Evolutionary conservation across 768 basidiomycete genomes (phyloP).

Genomic region (Rhizopogon rudus): DNA sequence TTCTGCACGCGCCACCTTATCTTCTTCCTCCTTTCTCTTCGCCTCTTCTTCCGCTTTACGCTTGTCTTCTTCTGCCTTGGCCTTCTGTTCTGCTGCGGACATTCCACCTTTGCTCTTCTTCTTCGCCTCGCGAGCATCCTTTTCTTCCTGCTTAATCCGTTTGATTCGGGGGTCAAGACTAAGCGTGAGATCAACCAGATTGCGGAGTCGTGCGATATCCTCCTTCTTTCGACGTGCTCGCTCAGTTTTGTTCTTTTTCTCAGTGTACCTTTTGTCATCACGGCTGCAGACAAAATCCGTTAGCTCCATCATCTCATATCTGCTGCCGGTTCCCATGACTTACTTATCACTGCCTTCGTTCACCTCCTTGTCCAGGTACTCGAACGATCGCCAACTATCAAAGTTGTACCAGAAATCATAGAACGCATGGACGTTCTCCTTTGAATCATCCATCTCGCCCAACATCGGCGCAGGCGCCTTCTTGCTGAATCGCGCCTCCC

Average conservation of each 20-base stretch:
- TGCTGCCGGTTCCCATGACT: constrained; percentile 19
- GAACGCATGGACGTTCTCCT: constrained; percentile 84
- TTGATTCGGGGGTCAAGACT: constrained; percentile 92
- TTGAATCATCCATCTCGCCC: constrained; percentile 64
- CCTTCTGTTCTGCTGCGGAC: constrained; percentile 43
- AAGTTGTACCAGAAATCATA: constrained; percentile 99
- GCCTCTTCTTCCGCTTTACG: constrained; percentile 66
- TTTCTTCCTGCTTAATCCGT: constrained; percentile 94
- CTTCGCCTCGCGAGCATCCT: constrained; percentile 90
- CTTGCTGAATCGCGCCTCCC: constrained; percentile 91
- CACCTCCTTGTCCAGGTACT: constrained; percentile 97
- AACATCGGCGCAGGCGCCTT: constrained; percentile 78
- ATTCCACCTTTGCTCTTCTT: constrained; percentile 51
- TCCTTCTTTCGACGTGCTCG: constrained; percentile 96
- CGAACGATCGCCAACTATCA: constrained; percentile 97
- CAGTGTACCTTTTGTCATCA: constrained; percentile 97
- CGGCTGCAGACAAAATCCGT: constrained; percentile 50
- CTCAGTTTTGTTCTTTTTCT: constrained; percentile 99
- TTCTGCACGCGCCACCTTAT: constrained; percentile 67
- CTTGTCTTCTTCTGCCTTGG: constrained; percentile 51
- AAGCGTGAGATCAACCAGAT: constrained; percentile 82
- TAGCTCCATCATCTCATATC: not conserved
- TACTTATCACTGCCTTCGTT: constrained; percentile 96
- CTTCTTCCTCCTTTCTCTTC: constrained; percentile 78
- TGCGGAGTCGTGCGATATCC: constrained; percentile 85